Percentiles rank a stretch among this genome's conserved stretches.
Conservation (phyloP, 768 basidiomycete species). For the Xerocomus potaroensis region DNA sequence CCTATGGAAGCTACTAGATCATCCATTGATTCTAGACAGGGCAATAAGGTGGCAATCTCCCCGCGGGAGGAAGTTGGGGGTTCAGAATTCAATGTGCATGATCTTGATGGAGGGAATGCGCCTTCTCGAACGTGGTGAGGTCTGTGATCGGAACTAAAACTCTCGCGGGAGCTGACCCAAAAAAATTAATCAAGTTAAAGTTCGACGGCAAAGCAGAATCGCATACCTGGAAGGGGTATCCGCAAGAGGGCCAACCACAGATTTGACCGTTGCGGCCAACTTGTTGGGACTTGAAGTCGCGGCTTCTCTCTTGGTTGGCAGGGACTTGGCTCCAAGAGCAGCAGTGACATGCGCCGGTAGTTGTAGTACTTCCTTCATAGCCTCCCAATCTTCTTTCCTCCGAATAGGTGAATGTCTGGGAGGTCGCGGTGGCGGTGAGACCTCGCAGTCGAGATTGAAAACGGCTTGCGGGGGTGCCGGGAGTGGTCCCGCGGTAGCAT, state of each 20-base stretch:
- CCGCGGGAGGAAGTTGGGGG: conserved; percentile 11
- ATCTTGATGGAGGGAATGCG: conserved; percentile 53
- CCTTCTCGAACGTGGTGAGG: conserved; percentile 51
- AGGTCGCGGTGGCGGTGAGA: conserved; percentile 56
- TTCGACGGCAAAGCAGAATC: neutral
- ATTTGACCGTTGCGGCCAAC: neutral
- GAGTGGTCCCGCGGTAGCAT: conserved; percentile 69
- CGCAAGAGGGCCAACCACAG: neutral
- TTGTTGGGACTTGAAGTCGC: conserved; percentile 30
- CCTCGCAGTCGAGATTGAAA: conserved; percentile 43
- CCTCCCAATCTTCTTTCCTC: conserved; percentile 47
- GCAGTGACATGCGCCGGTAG: conserved; percentile 52
- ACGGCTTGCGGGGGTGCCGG: conserved; percentile 63
- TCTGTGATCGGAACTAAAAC: conserved; percentile 8
- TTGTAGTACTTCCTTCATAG: conserved; percentile 56
- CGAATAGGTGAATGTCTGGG: conserved; percentile 57
- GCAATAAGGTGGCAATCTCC: conserved; percentile 18
- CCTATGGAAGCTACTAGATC: conserved; percentile 36
- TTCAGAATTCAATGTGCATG: conserved; percentile 25
- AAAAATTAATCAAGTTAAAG: too few relatives aligned
- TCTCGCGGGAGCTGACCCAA: conserved; percentile 24
- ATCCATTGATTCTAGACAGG: conserved; percentile 32
- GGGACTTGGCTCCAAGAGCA: conserved; percentile 30
- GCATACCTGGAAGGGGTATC: conserved; percentile 20
- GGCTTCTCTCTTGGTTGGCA: conserved; percentile 14